Evolutionary conservation across 345 rosid species (phyloP).

Genomic region (Syzygium grande): DNA sequence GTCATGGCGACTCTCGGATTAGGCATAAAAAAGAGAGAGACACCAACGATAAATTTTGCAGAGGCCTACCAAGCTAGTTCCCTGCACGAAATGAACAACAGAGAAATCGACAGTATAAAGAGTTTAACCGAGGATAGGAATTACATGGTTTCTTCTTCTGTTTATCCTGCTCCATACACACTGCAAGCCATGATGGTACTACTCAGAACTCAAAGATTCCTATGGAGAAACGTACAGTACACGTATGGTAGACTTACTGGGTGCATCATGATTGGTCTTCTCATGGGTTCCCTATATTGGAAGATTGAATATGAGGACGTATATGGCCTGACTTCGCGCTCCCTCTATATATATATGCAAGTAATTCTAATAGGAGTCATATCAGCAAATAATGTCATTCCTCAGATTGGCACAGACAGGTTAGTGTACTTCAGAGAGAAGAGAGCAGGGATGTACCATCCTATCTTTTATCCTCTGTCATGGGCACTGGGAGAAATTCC

Average conservation of each 20-base stretch:
- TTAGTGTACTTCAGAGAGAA: conserved; percentile 24
- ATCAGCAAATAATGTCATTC: conserved; percentile 21
- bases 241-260: conserved; percentile 15
- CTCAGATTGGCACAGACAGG: conserved; percentile 26
- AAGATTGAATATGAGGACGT: conserved; percentile 13
- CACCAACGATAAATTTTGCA: conserved; percentile 10
- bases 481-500: conserved; percentile 30
- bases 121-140: conserved; percentile 4
- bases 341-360: conserved; percentile 21
- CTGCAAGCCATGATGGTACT: conserved; percentile 16
- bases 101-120: conserved; percentile 2
- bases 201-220: conserved; percentile 23
- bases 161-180: conserved; percentile 15
- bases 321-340: conserved; percentile 10
- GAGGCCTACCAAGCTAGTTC: conserved; percentile 14
- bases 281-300: conserved; percentile 20
- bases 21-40: conserved; percentile 7
- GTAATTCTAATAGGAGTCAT: conserved; percentile 21
- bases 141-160: neutral
- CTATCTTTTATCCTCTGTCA: conserved; percentile 25
- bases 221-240: conserved; percentile 21
- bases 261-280: conserved; percentile 17
- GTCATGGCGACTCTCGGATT: conserved; percentile 18
- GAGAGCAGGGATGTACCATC: conserved; percentile 25
- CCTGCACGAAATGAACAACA: conserved; percentile 10